phyloP scores from a whole-genome alignment of 2,329 filamentous ascomycete species.

The Hypoxylon sp. region DNA sequence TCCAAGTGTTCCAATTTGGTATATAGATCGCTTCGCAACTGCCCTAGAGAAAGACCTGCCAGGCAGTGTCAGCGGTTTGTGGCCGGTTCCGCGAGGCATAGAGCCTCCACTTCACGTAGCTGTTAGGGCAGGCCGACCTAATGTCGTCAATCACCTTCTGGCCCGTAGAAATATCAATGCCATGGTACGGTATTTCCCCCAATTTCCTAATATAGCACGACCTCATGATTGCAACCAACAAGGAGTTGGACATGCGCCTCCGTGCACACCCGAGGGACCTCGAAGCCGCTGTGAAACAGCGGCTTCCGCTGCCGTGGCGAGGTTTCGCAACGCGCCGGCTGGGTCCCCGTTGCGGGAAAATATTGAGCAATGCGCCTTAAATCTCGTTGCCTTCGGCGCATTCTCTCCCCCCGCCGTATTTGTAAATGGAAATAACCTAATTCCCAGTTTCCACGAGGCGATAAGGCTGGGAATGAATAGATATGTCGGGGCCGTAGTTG shows the following conservation, averaged over 20 bases:
- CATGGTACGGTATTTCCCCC: neutral
- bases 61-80: constrained; percentile 1
- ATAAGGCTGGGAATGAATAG: constrained; percentile 3
- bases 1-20: neutral
- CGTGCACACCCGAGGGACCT: neutral
- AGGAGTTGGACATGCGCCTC: neutral
- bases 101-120: constrained; percentile 16
- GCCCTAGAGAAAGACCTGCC: neutral
- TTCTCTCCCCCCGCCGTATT: neutral
- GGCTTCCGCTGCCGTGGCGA: neutral
- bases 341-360: neutral
- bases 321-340: neutral
- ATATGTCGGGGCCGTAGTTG: neutral
- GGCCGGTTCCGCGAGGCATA: neutral
- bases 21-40: neutral
- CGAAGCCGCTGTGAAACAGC: neutral
- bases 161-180: neutral
- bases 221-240: neutral
- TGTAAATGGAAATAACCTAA: too few species aligned
- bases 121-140: constrained; percentile 2
- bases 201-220: neutral
- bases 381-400: neutral
- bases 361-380: constrained; percentile 3
- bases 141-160: neutral
- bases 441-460: neutral